These are phyloP conservation scores for Cystobasidium sp. DNA, from an alignment of 1,284 basidiomycete species.

Conservation along the genomic window DNA sequence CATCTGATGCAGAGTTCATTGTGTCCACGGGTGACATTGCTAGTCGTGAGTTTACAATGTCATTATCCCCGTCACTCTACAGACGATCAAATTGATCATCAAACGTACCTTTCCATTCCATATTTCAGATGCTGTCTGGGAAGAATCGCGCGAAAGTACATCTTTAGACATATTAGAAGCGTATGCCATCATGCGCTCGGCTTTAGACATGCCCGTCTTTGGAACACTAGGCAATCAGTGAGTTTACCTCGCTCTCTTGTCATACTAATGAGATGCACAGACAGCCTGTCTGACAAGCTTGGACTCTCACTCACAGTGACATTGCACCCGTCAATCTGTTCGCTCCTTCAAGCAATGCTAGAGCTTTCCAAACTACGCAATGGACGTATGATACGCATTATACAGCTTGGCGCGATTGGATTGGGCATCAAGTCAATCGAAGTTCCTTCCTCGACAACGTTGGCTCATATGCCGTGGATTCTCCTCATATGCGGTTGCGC, in stretches of 20 bases:
- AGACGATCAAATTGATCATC: background rate
- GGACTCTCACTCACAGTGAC: conserved; percentile 47
- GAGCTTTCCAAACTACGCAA: conserved; percentile 36
- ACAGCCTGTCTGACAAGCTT: background rate
- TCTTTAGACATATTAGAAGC: conserved; percentile 43
- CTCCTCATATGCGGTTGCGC: conserved; percentile 47
- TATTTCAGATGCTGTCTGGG: conserved; percentile 49
- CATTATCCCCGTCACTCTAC: background rate
- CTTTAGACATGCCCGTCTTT: conserved; percentile 47
- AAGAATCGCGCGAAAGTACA: conserved; percentile 45
- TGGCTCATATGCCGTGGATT: conserved; percentile 50
- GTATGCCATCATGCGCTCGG: conserved; percentile 47
- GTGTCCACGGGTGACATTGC: conserved; percentile 69
- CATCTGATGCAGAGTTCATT: conserved; percentile 61
- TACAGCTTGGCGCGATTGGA: conserved; percentile 51
- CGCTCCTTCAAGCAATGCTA: conserved; percentile 47
- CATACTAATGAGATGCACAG: background rate
- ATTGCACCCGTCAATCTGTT: conserved; percentile 55
- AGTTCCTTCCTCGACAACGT: conserved; percentile 26
- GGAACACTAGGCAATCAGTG: conserved; percentile 54
- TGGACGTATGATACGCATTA: conserved; percentile 52
- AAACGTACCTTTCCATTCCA: background rate
- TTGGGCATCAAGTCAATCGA: conserved; percentile 43
- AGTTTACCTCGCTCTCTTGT: background rate
- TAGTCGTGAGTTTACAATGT: conserved; percentile 60